Base-by-base conservation (phyloP, 768 basidiomycete species). In the Russula virescens region DNA sequence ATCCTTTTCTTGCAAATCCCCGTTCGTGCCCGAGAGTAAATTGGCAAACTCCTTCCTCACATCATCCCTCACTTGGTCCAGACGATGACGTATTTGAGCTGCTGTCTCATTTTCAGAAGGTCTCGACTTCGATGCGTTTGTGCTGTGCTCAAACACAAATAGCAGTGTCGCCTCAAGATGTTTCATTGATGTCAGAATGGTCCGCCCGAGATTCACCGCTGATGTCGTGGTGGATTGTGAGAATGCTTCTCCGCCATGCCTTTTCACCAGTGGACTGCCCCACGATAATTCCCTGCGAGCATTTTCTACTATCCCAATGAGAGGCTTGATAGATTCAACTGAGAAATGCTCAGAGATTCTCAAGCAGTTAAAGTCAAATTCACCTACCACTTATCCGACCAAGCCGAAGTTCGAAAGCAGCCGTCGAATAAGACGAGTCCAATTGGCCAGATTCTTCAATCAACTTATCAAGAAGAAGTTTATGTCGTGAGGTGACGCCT, bases 401-500 rank as follows among this genome's bases (percentile, higher is more conserved):
- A 8, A 80, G 62, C 7, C 79, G 75, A 34, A 80, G 69, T 55
- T 81, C 80, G 54, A 81, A 80, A 3, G 75, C 72, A 13, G 80
- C 79, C 62, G 78, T 78, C 3, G 75, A 75, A 63, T 80, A 80
- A 23, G 72, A 69, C 45, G 74, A 67, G 60, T 79, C 77, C 42
- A 81, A 69, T 28, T 72, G 71, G 38, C 78, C 70, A 18, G 78
- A 77, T 25, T 69, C 71, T 35, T 68, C 66, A 16, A 79, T 65
- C 5, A 80, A 68, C 7, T 75, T 66, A 14, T 57, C 55, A 5
- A 65, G 42, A 43, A 66, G 40, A 2, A 47, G 56, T 18, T 72
- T 69, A 25, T 71, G 64, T 45, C 68, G 61, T 18, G 66, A 62
- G 42, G 68, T 68, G 28, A 68, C 48, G 21, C 58, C 52, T 10